Evolutionary conservation across 2,329 filamentous ascomycete species (phyloP), one percentile per base, ranked within the genome.

Genomic region (Truncatella angustata): DNA sequence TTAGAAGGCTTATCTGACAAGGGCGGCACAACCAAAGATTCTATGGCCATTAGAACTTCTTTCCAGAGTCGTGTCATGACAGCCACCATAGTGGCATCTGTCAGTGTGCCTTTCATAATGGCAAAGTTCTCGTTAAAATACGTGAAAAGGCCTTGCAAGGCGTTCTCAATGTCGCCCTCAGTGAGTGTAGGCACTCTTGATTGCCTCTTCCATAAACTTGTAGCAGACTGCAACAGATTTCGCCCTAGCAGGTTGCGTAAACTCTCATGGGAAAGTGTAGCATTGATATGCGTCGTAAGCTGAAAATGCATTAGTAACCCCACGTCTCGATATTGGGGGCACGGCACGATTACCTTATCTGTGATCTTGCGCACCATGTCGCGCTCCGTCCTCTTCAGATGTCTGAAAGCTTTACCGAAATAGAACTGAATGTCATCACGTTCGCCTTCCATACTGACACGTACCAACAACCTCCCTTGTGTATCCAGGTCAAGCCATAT

Each of bases 121-220:
- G 91, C 91, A 70, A 99, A 99, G 65, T 99, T 99, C 67, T 97
- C 93, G 67, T 99, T 90, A 66, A 99, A 99, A 69, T 99, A 99
- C 50, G 85, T 82, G 66, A 97, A 94, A 1, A 99, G 79, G 4
- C 91, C 88, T 60, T 88, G 86, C 11, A 99, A 75, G 1, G 91
- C 91, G 60, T 87, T 87, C 58, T 90, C 87, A 18, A 96, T 80
- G 54, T 97, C 91, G 5, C 79, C 79, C 28, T 83, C 81, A 1
- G 90, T 87, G 9, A 87, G 77, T 1, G 79, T 78, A 44, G 84
- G 77, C 40, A 76, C 65, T 5, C 75, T 70, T 0, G 82, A 82
- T 49, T 77, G 71, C 30, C 82, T 75, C 64, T 83, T 85, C 66
- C 37, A 54, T 62, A 67, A 48, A 65, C 40, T 53, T 14, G 37